Conservation (phyloP, 208 protist genomes). For the Trypanosoma conorhini region DNA sequence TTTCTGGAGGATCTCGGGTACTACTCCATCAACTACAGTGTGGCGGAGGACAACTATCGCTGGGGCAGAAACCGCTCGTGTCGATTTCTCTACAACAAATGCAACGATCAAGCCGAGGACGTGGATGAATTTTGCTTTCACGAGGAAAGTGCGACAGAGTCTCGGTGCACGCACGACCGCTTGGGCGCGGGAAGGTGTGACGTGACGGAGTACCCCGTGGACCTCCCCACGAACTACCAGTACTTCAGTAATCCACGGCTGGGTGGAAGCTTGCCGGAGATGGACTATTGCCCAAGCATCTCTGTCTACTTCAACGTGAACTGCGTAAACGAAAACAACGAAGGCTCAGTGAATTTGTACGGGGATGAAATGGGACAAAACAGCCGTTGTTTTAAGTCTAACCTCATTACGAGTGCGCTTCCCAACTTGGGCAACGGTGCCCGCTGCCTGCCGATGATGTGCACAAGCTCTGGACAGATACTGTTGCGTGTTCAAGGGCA, state of each 20-base stretch:
- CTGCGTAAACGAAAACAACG: slow-evolving; percentile 24
- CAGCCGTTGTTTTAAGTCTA: slow-evolving; percentile 51
- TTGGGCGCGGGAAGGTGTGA: slow-evolving; percentile 38
- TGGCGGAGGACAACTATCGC: slow-evolving; percentile 40
- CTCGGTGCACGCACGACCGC: slow-evolving; percentile 39
- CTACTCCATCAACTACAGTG: slow-evolving; percentile 49
- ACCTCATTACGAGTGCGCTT: slow-evolving; percentile 36
- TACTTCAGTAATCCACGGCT: slow-evolving; percentile 37
- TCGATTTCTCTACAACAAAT: slow-evolving; percentile 47
- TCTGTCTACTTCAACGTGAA: slow-evolving; percentile 31
- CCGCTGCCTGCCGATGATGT: slow-evolving; percentile 48
- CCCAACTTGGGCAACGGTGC: slow-evolving; percentile 19
- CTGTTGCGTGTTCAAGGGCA: slow-evolving; percentile 50
- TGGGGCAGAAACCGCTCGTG: slow-evolving; percentile 49
- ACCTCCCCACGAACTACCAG: slow-evolving; percentile 31
- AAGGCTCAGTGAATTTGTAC: slow-evolving; percentile 32
- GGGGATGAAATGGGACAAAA: slow-evolving; percentile 35
- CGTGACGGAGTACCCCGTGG: slow-evolving; percentile 22
- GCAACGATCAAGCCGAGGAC: slow-evolving; percentile 30
- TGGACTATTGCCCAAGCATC: slow-evolving; percentile 63
- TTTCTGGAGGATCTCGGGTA: slow-evolving; percentile 59
- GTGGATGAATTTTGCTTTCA: slow-evolving; percentile 58
- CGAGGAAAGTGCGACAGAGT: not conserved
- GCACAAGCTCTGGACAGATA: slow-evolving; percentile 35
- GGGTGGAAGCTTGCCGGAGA: slow-evolving; percentile 36